Evolutionary conservation across 192 early-diverging fungal genomes (phyloP), one percentile per base, ranked within the genome.

Genomic region (Paraglomus brasilianum): DNA sequence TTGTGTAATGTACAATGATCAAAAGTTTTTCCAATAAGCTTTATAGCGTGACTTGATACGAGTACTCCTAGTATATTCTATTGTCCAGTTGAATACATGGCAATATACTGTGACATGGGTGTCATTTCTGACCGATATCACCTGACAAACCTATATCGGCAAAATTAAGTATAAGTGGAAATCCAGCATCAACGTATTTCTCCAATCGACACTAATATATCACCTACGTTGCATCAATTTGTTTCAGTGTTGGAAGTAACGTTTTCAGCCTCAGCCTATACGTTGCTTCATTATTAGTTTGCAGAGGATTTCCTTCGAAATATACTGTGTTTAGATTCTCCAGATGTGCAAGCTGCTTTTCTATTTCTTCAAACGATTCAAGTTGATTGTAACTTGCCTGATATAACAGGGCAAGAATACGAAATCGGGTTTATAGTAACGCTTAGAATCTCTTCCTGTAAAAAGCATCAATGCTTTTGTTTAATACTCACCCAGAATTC

Each of bases 251-350:
- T 19, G 95, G 95, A 66, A 98, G 74, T 9, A 89, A 76, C 49
- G 93, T 80, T 74, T 89, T 93, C 30, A 99, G 77, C 76, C 95
- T 96, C 69, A 89, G 81, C 14, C 95, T 81, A 78, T 99, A 99
- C 11, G 85, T 90, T 0, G 91, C 82, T 1, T 84, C 81, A 61
- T 87, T 84, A 5, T 81, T 74, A n/a, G 72, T 81, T 76, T 99
- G 92, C 65, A 99, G 66, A 4, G 96, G 97, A 74, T 98, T 99
- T 50, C 92, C 90, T 77, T 99, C 97, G 39, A 98, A 81, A 74
- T 99, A 99, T 6, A 98, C 89, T 0, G 96, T 98, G 15, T 85
- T 76, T 66, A 93, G 84, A 1, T 90, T 76, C 22, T 62, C 50
- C 46, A 88, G 83, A 19, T 78, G 62, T 2, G 73, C 80, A 51